Base-by-base conservation (phyloP, 495 filamentous ascomycete species). In the Talaromyces thailandensis region DNA sequence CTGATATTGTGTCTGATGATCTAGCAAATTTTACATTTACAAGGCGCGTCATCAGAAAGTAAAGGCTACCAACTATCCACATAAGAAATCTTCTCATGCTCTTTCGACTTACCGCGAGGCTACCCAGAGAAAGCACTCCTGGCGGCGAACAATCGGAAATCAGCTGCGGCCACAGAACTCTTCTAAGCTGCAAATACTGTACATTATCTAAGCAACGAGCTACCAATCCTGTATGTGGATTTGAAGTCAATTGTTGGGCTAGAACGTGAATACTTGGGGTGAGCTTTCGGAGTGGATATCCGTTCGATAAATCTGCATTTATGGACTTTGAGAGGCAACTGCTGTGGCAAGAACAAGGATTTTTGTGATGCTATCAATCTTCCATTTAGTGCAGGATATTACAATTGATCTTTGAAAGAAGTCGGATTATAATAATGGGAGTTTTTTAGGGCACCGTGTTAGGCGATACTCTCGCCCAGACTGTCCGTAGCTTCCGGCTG, bases 71-170 rank as follows among this genome's bases (percentile, higher is more conserved):
- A 25, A 57, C 3, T 21, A 25, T 35, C 28, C 26, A 57, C 3
- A 26, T 53, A 16, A 31, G 16, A 35, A 35, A 57, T 35, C 55
- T 18, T 18, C 55, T 57, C 55, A 35, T 25, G 35, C n/a, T 40
- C 29, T 8, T 28, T 28, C 29, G 55, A 57, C 26, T 32, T 32
- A 25, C 16, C 26, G 18, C 14, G 55, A 48, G 8, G 9, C 57
- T 32, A 45, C 59, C 59, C 24, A 61, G 29, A 31, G n/a, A 61
- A 61, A 35, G 23, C 5, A 52, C 18, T 29, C 43, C 59, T 51
- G 59, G 45, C 32, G 59, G 59, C 59, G 16, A 61, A 61, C 16
- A 21, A 14, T 24, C 59, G 59, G 59, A 61, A 61, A 21, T 31
- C 6, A 61, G n/a, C 43, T 61, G 59, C 59, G 59, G 25, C 37